These are phyloP conservation scores for Sinapis alba DNA, from an alignment of 441 rosid genomes.

Conservation along the genomic window DNA sequence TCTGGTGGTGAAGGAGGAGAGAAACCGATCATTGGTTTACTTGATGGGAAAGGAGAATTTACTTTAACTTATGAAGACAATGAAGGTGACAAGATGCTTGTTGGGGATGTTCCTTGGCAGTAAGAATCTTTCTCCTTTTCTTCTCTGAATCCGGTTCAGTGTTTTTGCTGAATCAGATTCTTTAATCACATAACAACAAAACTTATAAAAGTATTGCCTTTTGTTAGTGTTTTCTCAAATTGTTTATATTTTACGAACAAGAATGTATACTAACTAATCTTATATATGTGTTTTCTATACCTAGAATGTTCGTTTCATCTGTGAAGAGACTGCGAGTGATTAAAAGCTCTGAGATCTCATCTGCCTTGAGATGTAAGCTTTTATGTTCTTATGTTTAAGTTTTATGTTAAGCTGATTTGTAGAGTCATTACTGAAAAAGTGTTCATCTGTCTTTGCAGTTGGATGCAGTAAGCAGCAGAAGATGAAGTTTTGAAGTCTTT, in stretches of 20 bases:
- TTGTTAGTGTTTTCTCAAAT: neutral
- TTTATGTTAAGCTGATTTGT: conserved; percentile 1
- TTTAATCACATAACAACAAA: conserved; percentile 11
- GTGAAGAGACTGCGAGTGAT: conserved; percentile 77
- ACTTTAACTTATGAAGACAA: conserved; percentile 68
- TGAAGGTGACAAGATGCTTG: conserved; percentile 83
- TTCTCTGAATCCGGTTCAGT: conserved; percentile 20
- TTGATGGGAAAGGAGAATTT: conserved; percentile 50
- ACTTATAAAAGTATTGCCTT: neutral
- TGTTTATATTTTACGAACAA: neutral
- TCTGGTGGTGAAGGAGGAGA: conserved; percentile 39
- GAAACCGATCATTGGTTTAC: conserved; percentile 38
- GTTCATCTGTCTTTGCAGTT: conserved; percentile 23
- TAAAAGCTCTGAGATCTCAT: conserved; percentile 66
- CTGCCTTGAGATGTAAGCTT: conserved; percentile 57
- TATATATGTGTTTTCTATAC: neutral
- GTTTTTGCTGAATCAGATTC: conserved; percentile 25
- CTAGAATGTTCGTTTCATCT: conserved; percentile 74
- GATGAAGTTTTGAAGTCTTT: conserved; percentile 25
- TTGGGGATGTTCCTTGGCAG: conserved; percentile 78
- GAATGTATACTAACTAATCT: conserved; percentile 10
- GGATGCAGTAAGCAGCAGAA: conserved; percentile 33
- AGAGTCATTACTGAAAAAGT: neutral
- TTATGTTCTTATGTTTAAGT: neutral
- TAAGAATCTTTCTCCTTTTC: conserved; percentile 40